These are phyloP conservation scores for Phytopythium cucurbitacearum DNA, from an alignment of 352 stramenopile genomes.

Conservation along the genomic window DNA sequence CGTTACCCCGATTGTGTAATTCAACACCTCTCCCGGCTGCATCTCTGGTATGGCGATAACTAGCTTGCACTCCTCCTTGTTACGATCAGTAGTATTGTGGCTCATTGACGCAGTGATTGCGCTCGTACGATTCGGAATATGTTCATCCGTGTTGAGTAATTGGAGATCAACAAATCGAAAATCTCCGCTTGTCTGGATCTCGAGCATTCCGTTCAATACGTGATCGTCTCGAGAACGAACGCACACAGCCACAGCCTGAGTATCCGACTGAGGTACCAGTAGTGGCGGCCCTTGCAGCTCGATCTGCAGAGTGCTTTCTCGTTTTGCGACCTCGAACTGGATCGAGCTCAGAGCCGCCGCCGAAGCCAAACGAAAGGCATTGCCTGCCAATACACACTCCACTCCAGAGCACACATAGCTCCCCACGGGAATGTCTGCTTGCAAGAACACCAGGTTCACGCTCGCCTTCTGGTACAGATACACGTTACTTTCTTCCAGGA, in stretches of 20 bases:
- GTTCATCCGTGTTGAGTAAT: no score
- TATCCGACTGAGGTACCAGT: conserved; percentile 28
- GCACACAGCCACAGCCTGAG: conserved; percentile 38
- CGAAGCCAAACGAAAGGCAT: conserved; percentile 42
- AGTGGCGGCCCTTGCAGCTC: conserved; percentile 41
- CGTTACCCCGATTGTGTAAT: not conserved
- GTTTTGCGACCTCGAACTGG: conserved; percentile 42
- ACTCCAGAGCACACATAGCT: conserved; percentile 47
- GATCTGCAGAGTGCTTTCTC: conserved; percentile 52
- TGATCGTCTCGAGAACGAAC: conserved; percentile 45
- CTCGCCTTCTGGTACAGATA: conserved; percentile 55
- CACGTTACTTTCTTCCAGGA: conserved; percentile 51
- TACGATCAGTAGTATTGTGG: no score
- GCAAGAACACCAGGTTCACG: conserved; percentile 44
- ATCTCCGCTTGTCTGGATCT: conserved; percentile 19
- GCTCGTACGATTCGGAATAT: no score
- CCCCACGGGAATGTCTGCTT: conserved; percentile 38
- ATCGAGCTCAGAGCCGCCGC: conserved; percentile 19
- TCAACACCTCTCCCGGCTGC: conserved; percentile 2
- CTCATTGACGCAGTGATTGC: no score
- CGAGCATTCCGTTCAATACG: conserved; percentile 38
- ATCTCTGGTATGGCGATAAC: conserved; percentile 4
- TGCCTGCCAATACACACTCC: conserved; percentile 53
- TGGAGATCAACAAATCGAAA: no score
- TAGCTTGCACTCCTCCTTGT: not conserved